A percentile compares a stretch with the other conserved stretches of the same genome.
Evolutionary conservation across 208 protist genomes (phyloP).

Genomic region (Acanthamoeba sp.): DNA sequence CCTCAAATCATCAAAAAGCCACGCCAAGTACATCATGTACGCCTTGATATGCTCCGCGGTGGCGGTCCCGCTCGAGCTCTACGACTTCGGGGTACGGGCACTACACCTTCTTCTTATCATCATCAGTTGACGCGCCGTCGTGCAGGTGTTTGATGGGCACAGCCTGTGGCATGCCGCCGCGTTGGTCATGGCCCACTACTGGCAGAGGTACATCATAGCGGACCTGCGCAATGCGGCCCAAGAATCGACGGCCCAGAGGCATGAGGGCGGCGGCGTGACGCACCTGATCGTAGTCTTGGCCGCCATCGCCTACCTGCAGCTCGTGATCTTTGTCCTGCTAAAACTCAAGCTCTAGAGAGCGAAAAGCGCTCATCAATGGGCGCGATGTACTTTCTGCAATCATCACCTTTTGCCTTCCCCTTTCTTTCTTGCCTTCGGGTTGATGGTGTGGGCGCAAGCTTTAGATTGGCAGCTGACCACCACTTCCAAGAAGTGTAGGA

Average conservation of each 20-base stretch:
- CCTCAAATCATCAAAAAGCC: not conserved
- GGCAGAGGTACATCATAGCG: not conserved
- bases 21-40: constrained; percentile 1
- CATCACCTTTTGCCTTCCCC: too few relatives aligned
- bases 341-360: not conserved
- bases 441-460: too few relatives aligned
- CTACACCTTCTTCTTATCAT: not conserved
- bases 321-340: not conserved
- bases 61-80: not conserved
- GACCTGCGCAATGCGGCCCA: not conserved
- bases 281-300: not conserved
- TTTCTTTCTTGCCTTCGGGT: too few relatives aligned
- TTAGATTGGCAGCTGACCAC: too few relatives aligned
- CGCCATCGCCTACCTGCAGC: not conserved
- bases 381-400: too few relatives aligned
- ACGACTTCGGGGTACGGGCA: not conserved
- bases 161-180: constrained; percentile 10
- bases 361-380: too few relatives aligned
- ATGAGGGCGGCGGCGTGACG: not conserved
- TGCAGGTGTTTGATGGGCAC: constrained; percentile 31
- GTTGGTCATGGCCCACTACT: constrained; percentile 1
- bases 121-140: not conserved
- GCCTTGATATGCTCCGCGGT: not conserved
- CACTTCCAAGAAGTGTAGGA: too few relatives aligned
- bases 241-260: not conserved